Evolutionary conservation across 2,329 filamentous ascomycete species (phyloP).

Genomic region (Alternaria arbusti): DNA sequence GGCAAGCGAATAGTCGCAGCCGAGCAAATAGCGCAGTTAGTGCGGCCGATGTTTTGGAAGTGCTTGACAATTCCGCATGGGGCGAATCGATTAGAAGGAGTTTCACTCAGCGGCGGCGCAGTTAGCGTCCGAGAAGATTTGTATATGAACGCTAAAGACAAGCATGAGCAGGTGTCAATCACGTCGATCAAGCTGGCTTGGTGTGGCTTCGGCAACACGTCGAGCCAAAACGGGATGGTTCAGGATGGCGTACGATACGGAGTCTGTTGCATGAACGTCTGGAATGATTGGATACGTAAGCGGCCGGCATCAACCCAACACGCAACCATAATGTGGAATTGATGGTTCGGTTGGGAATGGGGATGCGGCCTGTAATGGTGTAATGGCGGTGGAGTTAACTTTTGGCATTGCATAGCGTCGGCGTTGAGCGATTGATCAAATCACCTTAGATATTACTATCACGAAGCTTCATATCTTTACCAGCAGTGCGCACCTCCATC

Average conservation of each 20-base stretch:
- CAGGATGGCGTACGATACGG: conserved; percentile 24
- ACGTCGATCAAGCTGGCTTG: conserved; percentile 16
- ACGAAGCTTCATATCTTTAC: neutral
- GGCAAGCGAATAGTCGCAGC: conserved; percentile 56
- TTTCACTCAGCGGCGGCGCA: conserved; percentile 69
- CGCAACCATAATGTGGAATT: conserved; percentile 1
- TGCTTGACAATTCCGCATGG: conserved; percentile 90
- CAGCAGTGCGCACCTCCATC: neutral
- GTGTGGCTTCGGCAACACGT: conserved; percentile 28
- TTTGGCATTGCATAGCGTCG: conserved; percentile 40
- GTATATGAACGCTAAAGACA: conserved; percentile 4
- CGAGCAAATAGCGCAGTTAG: conserved; percentile 73
- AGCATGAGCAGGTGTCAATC: conserved; percentile 6
- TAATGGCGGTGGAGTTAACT: conserved; percentile 6
- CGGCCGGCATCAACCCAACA: conserved; percentile 22
- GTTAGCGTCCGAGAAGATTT: conserved; percentile 9
- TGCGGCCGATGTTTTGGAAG: conserved; percentile 78
- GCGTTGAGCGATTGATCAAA: conserved; percentile 26
- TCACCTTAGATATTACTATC: conserved; percentile 4
- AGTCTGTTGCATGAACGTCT: conserved; percentile 43
- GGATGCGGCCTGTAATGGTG: conserved; percentile 6
- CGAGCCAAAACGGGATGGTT: conserved; percentile 22
- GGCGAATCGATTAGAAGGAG: conserved; percentile 89
- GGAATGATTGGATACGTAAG: conserved; percentile 25
- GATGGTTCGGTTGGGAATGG: conserved; percentile 9